Evolutionary conservation across 768 basidiomycete genomes (phyloP), one percentile per base, ranked within the genome.

Genomic region (Rhodotorula taiwanensis): DNA sequence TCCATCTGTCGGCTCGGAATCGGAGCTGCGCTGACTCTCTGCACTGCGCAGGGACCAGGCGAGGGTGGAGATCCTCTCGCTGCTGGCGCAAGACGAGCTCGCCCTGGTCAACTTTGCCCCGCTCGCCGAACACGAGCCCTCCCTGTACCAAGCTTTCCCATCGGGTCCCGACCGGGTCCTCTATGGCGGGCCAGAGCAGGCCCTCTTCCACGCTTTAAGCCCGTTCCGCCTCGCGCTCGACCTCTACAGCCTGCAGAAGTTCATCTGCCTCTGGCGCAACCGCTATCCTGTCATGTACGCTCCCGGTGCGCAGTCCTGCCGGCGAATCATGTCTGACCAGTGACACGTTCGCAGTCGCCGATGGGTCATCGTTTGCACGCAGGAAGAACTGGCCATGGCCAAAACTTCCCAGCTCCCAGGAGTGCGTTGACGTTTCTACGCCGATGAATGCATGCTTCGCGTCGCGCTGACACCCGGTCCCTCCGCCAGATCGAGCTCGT

Each of bases 291-390:
- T 27, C 23, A 20, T 65, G 64, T 65, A 21, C 43, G 53, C 33
- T 25, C 1, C 6, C n/a, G n/a, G n/a, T n/a, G n/a, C n/a, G n/a
- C n/a, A n/a, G n/a, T 33, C 28, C 27, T 47, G 7, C 9, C 10
- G 14, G 18, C 47, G 13, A 25, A 20, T n/a, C 21, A 30, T n/a
- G n/a, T n/a, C n/a, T n/a, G n/a, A n/a, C n/a, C n/a, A n/a, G n/a
- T n/a, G n/a, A n/a, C n/a, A n/a, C n/a, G n/a, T n/a, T n/a, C 9
- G 25, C 41, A 65, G 64, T 18, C 64, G 64, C 10, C 48, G 58
- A 10, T 65, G 64, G 64, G 28, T 56, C 34, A 27, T 65, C 30
- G 28, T 65, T 28, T 58, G 58, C 3, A 60, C 54, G 18, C 49
- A n/a, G 13, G 54, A 60, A 2, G 58, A 65, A 33, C 18, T 55